Base-by-base conservation (phyloP, 2,329 filamentous ascomycete species). In the Paecilomyces niveus region DNA sequence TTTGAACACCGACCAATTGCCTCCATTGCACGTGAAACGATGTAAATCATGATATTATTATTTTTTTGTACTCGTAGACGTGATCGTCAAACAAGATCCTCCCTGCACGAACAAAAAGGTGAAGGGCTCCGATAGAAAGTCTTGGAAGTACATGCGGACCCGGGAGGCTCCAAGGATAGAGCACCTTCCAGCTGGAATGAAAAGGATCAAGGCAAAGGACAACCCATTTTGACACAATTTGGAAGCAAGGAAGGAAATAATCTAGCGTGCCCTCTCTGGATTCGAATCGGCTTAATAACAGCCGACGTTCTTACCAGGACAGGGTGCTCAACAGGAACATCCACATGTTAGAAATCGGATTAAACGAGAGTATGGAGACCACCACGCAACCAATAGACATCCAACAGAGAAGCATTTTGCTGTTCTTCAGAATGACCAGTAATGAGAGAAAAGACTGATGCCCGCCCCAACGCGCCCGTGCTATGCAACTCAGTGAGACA, bases 401-500 rank as follows among this genome's bases (percentile, higher is more conserved):
- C 22, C 29, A 53, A 54, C 18, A 49, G 45, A 52, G 31, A 32
- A 18, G 8, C 26, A 8, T 18, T 29, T 29, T 54, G 13, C 13
- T 35, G 54, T 49, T 13, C 45, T 45, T 18, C 54, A 29, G 45
- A 13, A 50, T 15, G 26, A 31, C 13, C 15, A 24, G 18, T 13
- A 55, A 55, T 22, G 21, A 51, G 50, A 58, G n/a, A 57, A n/a
- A 26, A 53, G 5, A 57, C 49, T 26, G 15, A 18, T 18, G 18
- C 39, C 39, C 32, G 11, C 57, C 26, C 62, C 61, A 64, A 62
- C 61, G 59, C 68, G 65, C 67, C 65, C 53, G 56, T 64, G 59
- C 54, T 60, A 69, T 69, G 65, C 66, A 60, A 67, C 62, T 55
- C 59, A 61, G 50, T 26, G 50, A 35, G 39, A 56, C 31, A 53